phyloP scores from a whole-genome alignment of 225 moss, liverwort and hornwort genomes.

The Straminergon stramineum region DNA sequence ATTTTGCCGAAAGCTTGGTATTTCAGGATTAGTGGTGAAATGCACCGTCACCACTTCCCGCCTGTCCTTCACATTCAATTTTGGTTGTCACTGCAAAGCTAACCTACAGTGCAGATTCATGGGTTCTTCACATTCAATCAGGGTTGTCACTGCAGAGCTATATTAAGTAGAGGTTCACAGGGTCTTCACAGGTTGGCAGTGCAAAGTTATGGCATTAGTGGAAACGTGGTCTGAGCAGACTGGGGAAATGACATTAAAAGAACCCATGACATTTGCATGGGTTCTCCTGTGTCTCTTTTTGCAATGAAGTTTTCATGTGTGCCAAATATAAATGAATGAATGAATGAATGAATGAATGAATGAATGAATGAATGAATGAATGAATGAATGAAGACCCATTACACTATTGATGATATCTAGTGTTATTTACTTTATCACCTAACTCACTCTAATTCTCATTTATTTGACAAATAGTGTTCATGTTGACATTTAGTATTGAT shows the following conservation, averaged over 20 bases:
- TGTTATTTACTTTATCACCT: not conserved
- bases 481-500: not conserved
- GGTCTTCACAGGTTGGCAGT: not conserved
- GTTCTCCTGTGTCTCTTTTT: not conserved
- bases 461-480: not conserved
- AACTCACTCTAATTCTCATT: not conserved
- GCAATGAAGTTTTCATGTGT: not conserved
- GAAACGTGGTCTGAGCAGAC: not conserved
- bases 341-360: too few relatives aligned
- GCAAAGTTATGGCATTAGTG: not conserved
- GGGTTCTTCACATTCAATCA: not conserved
- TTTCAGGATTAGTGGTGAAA: not conserved
- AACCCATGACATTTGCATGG: not conserved
- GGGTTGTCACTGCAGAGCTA: not conserved
- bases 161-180: not conserved
- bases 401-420: not conserved
- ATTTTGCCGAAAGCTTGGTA: not conserved
- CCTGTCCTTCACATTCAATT: not conserved
- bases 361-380: too few relatives aligned
- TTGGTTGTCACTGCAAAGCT: not conserved
- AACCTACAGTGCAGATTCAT: not conserved
- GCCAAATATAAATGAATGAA: not conserved
- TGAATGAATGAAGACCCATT: not conserved
- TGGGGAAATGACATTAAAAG: not conserved
- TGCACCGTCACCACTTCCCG: too few relatives aligned